phyloP scores from a whole-genome alignment of 1,139 yeast genomes.

The Yamadazyma trypodendri region DNA sequence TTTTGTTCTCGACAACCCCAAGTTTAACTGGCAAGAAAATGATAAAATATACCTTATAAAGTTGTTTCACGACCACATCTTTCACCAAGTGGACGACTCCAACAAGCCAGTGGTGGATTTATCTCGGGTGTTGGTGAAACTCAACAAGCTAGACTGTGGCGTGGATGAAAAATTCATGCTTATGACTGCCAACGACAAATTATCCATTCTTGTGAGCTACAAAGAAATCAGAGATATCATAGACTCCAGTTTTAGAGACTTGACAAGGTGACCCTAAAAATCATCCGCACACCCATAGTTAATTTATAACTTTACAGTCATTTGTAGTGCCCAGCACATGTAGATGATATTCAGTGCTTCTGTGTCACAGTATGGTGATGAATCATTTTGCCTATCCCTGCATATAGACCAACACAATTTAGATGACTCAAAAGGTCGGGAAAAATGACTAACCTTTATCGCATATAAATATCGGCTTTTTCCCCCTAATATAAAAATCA shows the following conservation, averaged over 20 bases:
- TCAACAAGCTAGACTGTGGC: slow-evolving; percentile 93
- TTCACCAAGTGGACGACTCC: slow-evolving; percentile 75
- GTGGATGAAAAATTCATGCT: slow-evolving; percentile 78
- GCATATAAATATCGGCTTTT: neutral
- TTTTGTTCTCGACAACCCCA: slow-evolving; percentile 74
- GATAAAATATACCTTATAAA: slow-evolving; percentile 76
- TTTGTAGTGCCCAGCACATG: neutral
- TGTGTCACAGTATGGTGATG: neutral
- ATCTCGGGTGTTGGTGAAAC: slow-evolving; percentile 71
- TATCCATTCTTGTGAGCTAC: slow-evolving; percentile 76
- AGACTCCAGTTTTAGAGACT: slow-evolving; percentile 67
- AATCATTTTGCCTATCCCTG: neutral
- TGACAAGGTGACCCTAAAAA: slow-evolving; percentile 27
- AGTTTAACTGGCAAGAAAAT: slow-evolving; percentile 66
- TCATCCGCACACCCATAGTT: neutral
- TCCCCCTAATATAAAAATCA: neutral
- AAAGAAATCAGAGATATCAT: slow-evolving; percentile 75
- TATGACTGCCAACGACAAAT: slow-evolving; percentile 80
- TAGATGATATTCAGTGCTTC: too few species aligned
- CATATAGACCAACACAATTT: neutral
- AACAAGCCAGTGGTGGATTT: slow-evolving; percentile 82
- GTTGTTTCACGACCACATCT: slow-evolving; percentile 80
- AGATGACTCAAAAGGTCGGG: slow-evolving; percentile 1
- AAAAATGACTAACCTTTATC: slow-evolving; percentile 2
- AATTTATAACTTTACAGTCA: too few species aligned